A percentile compares a stretch with the other conserved stretches of the same genome.
Conservation (phyloP, 768 basidiomycete species). For the Termitomyces sp. region DNA sequence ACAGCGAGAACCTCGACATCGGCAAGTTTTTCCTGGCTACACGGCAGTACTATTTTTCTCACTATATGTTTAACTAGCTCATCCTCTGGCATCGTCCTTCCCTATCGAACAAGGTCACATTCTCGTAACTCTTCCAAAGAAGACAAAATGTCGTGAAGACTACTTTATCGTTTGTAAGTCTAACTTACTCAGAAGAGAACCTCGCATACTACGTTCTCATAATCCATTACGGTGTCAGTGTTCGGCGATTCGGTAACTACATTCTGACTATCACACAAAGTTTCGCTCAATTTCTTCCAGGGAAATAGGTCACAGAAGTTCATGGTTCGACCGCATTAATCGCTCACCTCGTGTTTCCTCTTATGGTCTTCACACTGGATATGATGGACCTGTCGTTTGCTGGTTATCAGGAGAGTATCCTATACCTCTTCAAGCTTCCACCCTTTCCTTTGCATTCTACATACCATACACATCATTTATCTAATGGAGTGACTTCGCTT, state of each 20-base stretch:
- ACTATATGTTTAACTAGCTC: too few species aligned
- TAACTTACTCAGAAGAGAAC: background rate
- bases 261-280: background rate
- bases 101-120: conserved; percentile 15
- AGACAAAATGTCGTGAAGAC: conserved; percentile 15
- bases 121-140: conserved; percentile 12
- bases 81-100: conserved; percentile 25
- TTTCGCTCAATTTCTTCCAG: conserved; percentile 7
- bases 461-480: background rate
- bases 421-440: background rate
- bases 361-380: background rate
- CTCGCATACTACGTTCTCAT: background rate
- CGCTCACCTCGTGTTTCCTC: background rate
- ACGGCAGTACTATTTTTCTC: background rate
- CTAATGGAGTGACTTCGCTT: background rate
- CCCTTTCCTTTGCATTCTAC: background rate
- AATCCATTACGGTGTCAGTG: conserved; percentile 11
- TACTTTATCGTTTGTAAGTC: conserved; percentile 25
- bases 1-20: conserved; percentile 46
- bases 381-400: background rate
- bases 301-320: conserved; percentile 28
- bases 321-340: conserved; percentile 10
- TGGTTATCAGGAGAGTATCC: background rate
- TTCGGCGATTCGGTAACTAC: conserved; percentile 27
- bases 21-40: conserved; percentile 25